Percentiles rank a stretch among this genome's conserved stretches.
Conservation (phyloP, 352 stramenopile genomes). For the Phytophthora pistaciae region DNA sequence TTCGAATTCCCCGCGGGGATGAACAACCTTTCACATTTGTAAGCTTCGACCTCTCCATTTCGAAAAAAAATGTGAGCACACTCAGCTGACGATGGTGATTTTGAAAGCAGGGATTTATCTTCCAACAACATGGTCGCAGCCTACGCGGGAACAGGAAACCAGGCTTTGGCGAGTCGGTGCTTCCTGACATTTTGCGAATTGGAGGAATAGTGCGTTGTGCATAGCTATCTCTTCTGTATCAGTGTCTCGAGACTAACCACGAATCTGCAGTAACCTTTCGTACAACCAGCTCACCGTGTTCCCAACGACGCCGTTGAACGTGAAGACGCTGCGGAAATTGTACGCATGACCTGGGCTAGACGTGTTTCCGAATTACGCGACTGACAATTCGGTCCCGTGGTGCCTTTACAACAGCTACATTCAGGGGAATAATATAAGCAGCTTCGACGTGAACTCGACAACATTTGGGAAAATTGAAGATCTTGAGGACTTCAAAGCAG, state of each 20-base stretch:
- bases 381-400: background rate
- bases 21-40: conserved; percentile 40
- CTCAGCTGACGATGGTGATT: background rate
- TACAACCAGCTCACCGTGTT: conserved; percentile 44
- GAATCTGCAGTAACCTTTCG: conserved; percentile 38
- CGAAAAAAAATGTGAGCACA: background rate
- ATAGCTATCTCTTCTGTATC: background rate
- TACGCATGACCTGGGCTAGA: conserved; percentile 5
- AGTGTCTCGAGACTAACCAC: background rate
- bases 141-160: conserved; percentile 41
- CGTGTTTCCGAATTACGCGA: background rate
- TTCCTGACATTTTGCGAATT: conserved; percentile 32
- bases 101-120: conserved; percentile 47
- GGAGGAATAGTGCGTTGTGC: conserved; percentile 39
- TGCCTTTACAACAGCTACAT: conserved; percentile 27
- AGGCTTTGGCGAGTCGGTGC: conserved; percentile 17
- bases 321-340: conserved; percentile 36
- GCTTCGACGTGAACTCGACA: conserved; percentile 33
- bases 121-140: conserved; percentile 40
- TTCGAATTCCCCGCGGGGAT: conserved; percentile 40
- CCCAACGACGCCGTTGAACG: conserved; percentile 32
- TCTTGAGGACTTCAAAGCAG: conserved; percentile 33
- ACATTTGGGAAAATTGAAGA: conserved; percentile 32
- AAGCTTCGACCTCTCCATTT: conserved; percentile 3
- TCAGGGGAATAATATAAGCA: conserved; percentile 34